Evolutionary conservation across 1,139 yeast genomes (phyloP), one percentile per base, ranked within the genome.

Genomic region (Lodderomyces beijingensis): DNA sequence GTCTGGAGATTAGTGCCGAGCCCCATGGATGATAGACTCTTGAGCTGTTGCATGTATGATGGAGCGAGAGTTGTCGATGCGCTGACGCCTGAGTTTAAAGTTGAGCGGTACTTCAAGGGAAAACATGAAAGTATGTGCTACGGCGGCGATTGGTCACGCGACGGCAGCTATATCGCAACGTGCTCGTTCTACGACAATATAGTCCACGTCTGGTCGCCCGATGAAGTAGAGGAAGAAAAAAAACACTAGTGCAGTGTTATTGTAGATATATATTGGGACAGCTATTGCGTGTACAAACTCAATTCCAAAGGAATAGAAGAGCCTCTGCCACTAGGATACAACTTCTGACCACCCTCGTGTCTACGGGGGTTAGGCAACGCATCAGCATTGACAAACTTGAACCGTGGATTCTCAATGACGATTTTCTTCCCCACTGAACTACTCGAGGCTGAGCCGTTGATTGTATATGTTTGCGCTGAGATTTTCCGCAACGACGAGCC

Each of bases 261-360:
- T 15, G n/a, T 21, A 27, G 18, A 16, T 17, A 13, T 17, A 4
- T 11, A 27, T 16, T 7, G 20, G 8, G 14, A 10, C 11, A 17
- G 24, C 7, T 10, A 19, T 19, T 38, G 48, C 23, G 37, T 30
- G 39, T 45, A 54, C 21, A 46, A 36, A 31, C 74, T 60, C 43
- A 89, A 63, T 47, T 87, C 79, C 45, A 91, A 64, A 1, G 97
- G 97, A 25, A 91, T 94, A 20, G 96, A 86, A 19, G 89, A 78
- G 2, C 98, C 98, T 51, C 96, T 74, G 5, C 98, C 97, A 62
- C 96, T 86, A 10, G 96, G 96, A 58, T 91, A 91, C 45, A 87
- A 63, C 54, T 89, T 88, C 18, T 52, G 50, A 4, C 55, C 56
- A 16, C 42, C 43, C 9, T 77, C 82, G 48, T 83, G 85, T 37